Evolutionary conservation across 371 early-diverging fungal species (phyloP).

Genomic region (Mortierella sp.): DNA sequence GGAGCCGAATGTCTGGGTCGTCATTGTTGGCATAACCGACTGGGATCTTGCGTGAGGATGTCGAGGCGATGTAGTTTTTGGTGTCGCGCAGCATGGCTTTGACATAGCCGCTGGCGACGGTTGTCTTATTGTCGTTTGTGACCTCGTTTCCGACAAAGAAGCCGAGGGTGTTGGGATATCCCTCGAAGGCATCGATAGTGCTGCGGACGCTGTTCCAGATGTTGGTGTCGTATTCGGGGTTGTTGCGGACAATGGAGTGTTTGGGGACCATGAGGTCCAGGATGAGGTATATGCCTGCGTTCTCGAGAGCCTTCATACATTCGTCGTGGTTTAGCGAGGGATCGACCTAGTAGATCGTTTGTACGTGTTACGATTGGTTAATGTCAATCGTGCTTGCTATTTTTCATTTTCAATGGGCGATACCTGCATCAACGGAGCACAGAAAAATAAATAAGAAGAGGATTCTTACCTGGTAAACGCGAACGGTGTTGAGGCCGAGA

Average conservation of each 20-base stretch:
- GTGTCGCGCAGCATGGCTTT: constrained; percentile 82
- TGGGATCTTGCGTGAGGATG: constrained; percentile 68
- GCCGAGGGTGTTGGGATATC: constrained; percentile 75
- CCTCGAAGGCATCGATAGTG: constrained; percentile 78
- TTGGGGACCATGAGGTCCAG: constrained; percentile 80
- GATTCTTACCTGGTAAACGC: constrained; percentile 76
- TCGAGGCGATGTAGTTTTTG: constrained; percentile 70
- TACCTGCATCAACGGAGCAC: too few relatives aligned
- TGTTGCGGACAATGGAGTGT: constrained; percentile 75
- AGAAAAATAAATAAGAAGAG: neutral
- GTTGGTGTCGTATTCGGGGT: constrained; percentile 74
- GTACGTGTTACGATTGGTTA: neutral
- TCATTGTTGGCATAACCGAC: constrained; percentile 89
- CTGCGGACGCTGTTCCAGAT: constrained; percentile 69
- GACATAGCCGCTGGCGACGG: constrained; percentile 79
- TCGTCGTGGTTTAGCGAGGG: constrained; percentile 75
- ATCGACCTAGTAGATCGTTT: constrained; percentile 61
- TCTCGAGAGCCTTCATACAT: constrained; percentile 81
- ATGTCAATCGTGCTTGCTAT: neutral
- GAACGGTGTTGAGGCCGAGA: constrained; percentile 79
- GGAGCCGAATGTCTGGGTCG: constrained; percentile 76
- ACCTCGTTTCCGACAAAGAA: constrained; percentile 92
- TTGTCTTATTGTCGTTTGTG: constrained; percentile 77
- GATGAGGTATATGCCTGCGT: constrained; percentile 80
- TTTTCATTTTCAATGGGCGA: neutral